phyloP scores from a whole-genome alignment of 1,139 yeast genomes.

The Candida smagusa region DNA sequence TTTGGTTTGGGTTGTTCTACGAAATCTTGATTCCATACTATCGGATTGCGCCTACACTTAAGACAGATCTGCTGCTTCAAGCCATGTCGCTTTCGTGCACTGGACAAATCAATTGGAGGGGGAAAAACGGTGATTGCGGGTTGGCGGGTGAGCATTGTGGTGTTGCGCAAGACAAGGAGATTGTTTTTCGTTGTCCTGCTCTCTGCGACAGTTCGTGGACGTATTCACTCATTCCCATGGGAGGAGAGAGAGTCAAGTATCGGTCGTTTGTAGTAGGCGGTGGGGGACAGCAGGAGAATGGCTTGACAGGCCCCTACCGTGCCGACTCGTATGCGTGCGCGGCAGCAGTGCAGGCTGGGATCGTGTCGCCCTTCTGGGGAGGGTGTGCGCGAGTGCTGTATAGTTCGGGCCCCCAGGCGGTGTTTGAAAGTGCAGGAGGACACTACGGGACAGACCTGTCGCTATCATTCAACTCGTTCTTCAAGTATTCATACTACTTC shows the following conservation, averaged over 20 bases:
- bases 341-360: slow-evolving; percentile 85
- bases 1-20: slow-evolving; percentile 34
- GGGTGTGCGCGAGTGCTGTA: slow-evolving; percentile 74
- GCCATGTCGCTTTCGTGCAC: slow-evolving; percentile 18
- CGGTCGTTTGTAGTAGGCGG: slow-evolving; percentile 78
- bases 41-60: slow-evolving; percentile 29
- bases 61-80: slow-evolving; percentile 9
- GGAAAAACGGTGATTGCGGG: slow-evolving; percentile 77
- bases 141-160: slow-evolving; percentile 62
- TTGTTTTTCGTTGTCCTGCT: slow-evolving; percentile 80
- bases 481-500: slow-evolving; percentile 72
- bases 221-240: slow-evolving; percentile 75
- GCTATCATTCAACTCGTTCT: slow-evolving; percentile 63
- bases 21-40: slow-evolving; percentile 37
- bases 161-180: slow-evolving; percentile 36
- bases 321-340: slow-evolving; percentile 91
- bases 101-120: slow-evolving; percentile 51
- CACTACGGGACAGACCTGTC: slow-evolving; percentile 52
- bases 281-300: slow-evolving; percentile 33
- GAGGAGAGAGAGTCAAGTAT: slow-evolving; percentile 64
- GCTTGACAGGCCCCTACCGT: slow-evolving; percentile 60
- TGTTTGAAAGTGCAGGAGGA: slow-evolving; percentile 48
- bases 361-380: slow-evolving; percentile 68
- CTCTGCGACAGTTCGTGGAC: slow-evolving; percentile 78
- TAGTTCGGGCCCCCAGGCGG: slow-evolving; percentile 47